Evolutionary conservation across 805 yeast genomes (phyloP).

Genomic region (Monosporozyma yasuniensis): DNA sequence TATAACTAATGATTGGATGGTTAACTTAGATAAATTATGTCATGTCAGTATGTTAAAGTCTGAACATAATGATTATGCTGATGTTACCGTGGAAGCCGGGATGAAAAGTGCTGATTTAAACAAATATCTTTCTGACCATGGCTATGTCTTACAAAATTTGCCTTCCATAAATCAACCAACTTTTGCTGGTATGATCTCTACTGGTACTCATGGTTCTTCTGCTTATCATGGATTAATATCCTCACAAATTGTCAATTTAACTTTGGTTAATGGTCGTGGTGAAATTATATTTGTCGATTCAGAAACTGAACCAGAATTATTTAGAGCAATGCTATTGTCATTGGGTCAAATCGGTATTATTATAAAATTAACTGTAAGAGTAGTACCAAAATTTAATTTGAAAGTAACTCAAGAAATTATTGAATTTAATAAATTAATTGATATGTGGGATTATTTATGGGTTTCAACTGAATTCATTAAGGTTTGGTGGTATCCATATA

Average conservation of each 20-base stretch:
- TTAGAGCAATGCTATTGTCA: conserved; percentile 75
- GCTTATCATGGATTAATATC: conserved; percentile 86
- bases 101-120: conserved; percentile 68
- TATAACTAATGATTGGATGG: conserved; percentile 79
- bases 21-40: conserved; percentile 72
- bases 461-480: conserved; percentile 83
- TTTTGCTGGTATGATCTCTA: conserved; percentile 88
- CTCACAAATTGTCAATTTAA: conserved; percentile 74
- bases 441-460: conserved; percentile 75
- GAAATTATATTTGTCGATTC: conserved; percentile 42
- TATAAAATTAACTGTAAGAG: conserved; percentile 73
- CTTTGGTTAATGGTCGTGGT: conserved; percentile 69
- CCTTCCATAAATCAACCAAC: conserved; percentile 94
- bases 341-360: conserved; percentile 89
- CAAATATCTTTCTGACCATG: conserved; percentile 49
- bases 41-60: conserved; percentile 29
- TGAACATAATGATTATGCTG: conserved; percentile 45
- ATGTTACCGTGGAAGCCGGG: conserved; percentile 93
- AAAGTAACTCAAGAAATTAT: conserved; percentile 77
- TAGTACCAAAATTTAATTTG: conserved; percentile 75
- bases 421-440: conserved; percentile 61
- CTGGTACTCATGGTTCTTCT: conserved; percentile 95
- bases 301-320: conserved; percentile 54
- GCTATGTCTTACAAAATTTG: conserved; percentile 77
- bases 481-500: conserved; percentile 97